Conservation (phyloP, 306 rosid genomes). For the Cucumis sativus region DNA sequence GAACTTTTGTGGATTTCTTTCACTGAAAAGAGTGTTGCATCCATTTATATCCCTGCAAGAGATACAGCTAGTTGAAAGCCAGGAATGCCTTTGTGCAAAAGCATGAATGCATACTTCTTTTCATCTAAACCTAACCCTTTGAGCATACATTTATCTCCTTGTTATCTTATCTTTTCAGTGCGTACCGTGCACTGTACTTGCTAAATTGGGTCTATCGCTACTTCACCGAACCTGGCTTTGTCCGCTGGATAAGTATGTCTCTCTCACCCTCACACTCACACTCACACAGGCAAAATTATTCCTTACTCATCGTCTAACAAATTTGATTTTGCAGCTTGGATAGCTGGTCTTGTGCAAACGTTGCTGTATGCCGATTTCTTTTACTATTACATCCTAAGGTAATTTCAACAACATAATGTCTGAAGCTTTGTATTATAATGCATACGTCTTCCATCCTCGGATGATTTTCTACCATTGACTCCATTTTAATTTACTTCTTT, state of each 20-base stretch:
- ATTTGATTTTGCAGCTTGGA: conserved; percentile 60
- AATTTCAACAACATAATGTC: conserved; percentile 1
- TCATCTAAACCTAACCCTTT: too few relatives aligned
- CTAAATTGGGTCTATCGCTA: conserved; percentile 87
- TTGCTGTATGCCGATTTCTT: conserved; percentile 82
- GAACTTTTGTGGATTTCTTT: background rate
- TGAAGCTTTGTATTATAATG: background rate
- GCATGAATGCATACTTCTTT: too few relatives aligned
- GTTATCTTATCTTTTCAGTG: conserved; percentile 38
- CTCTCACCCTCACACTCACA: conserved; percentile 2
- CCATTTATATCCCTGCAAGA: too few relatives aligned
- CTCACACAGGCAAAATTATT: background rate
- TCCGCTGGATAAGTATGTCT: conserved; percentile 75
- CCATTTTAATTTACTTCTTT: background rate
- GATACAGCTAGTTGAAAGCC: too few relatives aligned
- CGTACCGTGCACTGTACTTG: conserved; percentile 68
- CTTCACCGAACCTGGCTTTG: conserved; percentile 62
- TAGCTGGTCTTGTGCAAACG: conserved; percentile 70
- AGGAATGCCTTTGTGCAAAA: too few relatives aligned
- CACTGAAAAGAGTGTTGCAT: too few relatives aligned
- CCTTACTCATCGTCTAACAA: background rate
- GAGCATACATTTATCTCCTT: background rate
- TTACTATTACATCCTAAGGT: conserved; percentile 86
- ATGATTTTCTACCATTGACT: conserved; percentile 10
- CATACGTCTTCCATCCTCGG: background rate